Conservation (phyloP, 345 rosid species). For the Conringia planisiliqua region DNA sequence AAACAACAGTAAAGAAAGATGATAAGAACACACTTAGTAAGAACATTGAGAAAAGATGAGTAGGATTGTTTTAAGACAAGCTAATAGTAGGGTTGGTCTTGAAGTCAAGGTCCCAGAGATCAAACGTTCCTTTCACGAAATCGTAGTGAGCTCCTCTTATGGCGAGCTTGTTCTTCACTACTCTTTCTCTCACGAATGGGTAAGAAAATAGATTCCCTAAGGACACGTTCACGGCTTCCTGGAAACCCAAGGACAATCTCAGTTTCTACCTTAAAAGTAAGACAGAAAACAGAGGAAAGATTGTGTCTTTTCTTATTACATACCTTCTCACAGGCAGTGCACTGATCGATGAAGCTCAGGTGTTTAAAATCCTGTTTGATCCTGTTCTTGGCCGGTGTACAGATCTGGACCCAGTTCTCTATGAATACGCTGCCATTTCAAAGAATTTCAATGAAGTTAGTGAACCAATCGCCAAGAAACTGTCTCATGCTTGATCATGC, state of each 20-base stretch:
- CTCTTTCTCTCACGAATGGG: slow-evolving; percentile 70
- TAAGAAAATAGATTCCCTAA: slow-evolving; percentile 71
- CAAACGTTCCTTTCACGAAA: slow-evolving; percentile 62
- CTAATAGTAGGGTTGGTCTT: slow-evolving; percentile 39
- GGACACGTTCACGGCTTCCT: slow-evolving; percentile 82
- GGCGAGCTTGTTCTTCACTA: slow-evolving; percentile 41
- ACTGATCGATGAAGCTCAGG: slow-evolving; percentile 59
- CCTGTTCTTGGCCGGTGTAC: slow-evolving; percentile 71
- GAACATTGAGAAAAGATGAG: background rate
- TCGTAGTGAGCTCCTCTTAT: slow-evolving; percentile 78
- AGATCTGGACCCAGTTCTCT: slow-evolving; percentile 78
- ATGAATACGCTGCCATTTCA: slow-evolving; percentile 66
- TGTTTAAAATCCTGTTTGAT: slow-evolving; percentile 47
- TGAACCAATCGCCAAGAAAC: background rate
- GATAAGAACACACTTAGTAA: background rate
- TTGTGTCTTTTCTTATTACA: background rate
- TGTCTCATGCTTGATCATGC: background rate
- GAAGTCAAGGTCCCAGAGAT: slow-evolving; percentile 72
- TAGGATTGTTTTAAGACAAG: slow-evolving; percentile 13
- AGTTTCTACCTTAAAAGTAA: background rate
- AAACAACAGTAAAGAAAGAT: background rate
- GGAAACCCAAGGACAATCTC: background rate
- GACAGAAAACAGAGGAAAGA: background rate
- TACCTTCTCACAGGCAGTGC: slow-evolving; percentile 82
- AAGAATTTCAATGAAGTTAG: slow-evolving; percentile 12